phyloP scores from a whole-genome alignment of 768 basidiomycete species.

The Boletus coccyginus region DNA sequence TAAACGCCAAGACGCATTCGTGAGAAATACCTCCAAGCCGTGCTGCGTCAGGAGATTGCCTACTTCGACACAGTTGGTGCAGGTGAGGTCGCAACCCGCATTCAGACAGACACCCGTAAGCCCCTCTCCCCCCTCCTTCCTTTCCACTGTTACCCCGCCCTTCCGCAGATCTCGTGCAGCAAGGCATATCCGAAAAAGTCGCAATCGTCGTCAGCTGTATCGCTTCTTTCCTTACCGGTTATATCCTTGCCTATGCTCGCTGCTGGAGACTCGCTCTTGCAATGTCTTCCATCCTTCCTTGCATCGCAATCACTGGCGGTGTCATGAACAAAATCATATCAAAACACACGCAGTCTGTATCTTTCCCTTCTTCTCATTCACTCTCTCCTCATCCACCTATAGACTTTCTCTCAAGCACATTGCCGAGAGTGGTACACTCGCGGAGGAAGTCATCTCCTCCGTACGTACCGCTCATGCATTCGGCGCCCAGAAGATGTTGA shows the following conservation, averaged over 20 bases:
- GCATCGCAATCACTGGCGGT: conserved; percentile 70
- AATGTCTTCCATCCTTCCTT: conserved; percentile 77
- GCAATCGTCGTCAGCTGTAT: conserved; percentile 64
- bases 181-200: conserved; percentile 90
- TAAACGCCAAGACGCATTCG: conserved; percentile 81
- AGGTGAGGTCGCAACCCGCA: conserved; percentile 91
- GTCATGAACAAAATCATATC: conserved; percentile 70
- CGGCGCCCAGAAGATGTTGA: conserved; percentile 68
- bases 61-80: conserved; percentile 92
- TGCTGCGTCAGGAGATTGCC: conserved; percentile 83
- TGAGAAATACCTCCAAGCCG: conserved; percentile 74
- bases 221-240: conserved; percentile 75
- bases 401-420: conserved; percentile 71
- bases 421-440: conserved; percentile 76
- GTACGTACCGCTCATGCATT: conserved; percentile 91
- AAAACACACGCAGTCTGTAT: conserved; percentile 60
- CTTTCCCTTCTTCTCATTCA: not conserved
- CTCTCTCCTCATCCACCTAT: not conserved
- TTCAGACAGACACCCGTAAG: conserved; percentile 83
- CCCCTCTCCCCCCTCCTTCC: conserved; percentile 1
- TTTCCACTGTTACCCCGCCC: not conserved
- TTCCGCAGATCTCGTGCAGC: conserved; percentile 74
- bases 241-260: conserved; percentile 65
- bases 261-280: conserved; percentile 85
- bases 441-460: conserved; percentile 91